Base-by-base conservation (phyloP, 306 rosid species). In the Inga laurina region DNA sequence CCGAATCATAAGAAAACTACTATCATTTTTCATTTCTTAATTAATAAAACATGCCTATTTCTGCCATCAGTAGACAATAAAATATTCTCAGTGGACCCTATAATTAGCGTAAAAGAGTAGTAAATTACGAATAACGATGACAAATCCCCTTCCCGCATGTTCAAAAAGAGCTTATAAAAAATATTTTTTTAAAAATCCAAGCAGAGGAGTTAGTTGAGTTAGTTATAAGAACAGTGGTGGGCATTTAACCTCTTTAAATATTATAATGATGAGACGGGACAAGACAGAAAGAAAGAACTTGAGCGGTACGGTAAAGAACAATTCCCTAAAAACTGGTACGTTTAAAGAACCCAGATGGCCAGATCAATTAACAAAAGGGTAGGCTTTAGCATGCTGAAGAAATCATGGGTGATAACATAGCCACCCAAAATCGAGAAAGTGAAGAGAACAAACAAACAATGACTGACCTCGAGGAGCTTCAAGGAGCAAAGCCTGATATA, bases 381-480 rank as follows among this genome's bases (percentile, higher is more conserved):
- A 32, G 12, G 24, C 30, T 21, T 1, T 1, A 21, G 70, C 70
- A 30, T 30, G 10, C 21, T 14, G 54, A 67, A 44, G 41, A 39
- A 24, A 24, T 27, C 37, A 27, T 8, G 34, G 8, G 8, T 24
- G 16, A 24, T 61, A 24, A 24, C 68, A 14, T 30, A 15, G 70
- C 39, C 16, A 64, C 39, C 70, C 18, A 24, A 4, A 64, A 24
- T 61, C 0, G 35, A 61, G 67, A 24, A 10, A 61, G 67, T 16
- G 32, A 7, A 64, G 45, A 43, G 69, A 27, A 35, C n/a, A 43
- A 65, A 8, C 30, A 70, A 45, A 85, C 71, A 68, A 22, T 65
- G 24, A 43, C 86, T 19, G 46, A 88, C 86, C 91, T 85, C n/a
- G 77, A 77, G 13, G 44, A 81, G 80, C 84, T 67, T 80, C 82